These are phyloP conservation scores for Phialocephala sp. DNA, from an alignment of 2,329 filamentous ascomycete genomes.

Conservation along the genomic window DNA sequence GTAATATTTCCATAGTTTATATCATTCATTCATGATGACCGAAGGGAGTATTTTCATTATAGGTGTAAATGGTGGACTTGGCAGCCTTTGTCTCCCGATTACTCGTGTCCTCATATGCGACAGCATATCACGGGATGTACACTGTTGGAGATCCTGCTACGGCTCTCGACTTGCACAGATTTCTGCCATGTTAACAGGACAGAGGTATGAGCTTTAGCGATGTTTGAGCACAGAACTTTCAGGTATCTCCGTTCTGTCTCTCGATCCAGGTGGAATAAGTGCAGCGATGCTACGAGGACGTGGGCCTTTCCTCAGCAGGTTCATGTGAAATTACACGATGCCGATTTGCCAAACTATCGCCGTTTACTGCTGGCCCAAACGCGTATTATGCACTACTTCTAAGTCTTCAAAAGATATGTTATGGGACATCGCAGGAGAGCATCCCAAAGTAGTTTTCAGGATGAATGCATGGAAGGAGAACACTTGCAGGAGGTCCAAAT, in stretches of 20 bases:
- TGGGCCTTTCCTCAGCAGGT: not conserved
- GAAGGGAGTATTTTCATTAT: conserved; percentile 8
- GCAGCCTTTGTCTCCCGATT: too few species aligned
- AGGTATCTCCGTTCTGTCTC: not conserved
- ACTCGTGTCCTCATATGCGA: too few species aligned
- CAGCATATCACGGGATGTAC: too few species aligned
- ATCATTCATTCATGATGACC: too few species aligned
- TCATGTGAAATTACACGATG: too few species aligned
- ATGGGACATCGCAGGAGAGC: not conserved
- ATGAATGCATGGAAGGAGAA: not conserved
- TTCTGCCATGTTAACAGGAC: not conserved
- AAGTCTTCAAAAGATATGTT: not conserved
- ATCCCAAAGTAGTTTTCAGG: conserved; percentile 10
- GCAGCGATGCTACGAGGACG: not conserved
- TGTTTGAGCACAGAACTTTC: not conserved
- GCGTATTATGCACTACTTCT: not conserved
- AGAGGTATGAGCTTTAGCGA: not conserved
- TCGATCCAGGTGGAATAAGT: not conserved
- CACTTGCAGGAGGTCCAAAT: not conserved
- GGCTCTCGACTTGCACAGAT: too few species aligned
- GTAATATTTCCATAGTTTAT: not conserved
- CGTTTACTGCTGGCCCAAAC: not conserved
- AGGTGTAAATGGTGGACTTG: too few species aligned
- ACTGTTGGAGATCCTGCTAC: too few species aligned
- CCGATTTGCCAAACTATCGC: not conserved